phyloP scores from a whole-genome alignment of 2,329 filamentous ascomycete genomes.

The Aspergillus candidus region DNA sequence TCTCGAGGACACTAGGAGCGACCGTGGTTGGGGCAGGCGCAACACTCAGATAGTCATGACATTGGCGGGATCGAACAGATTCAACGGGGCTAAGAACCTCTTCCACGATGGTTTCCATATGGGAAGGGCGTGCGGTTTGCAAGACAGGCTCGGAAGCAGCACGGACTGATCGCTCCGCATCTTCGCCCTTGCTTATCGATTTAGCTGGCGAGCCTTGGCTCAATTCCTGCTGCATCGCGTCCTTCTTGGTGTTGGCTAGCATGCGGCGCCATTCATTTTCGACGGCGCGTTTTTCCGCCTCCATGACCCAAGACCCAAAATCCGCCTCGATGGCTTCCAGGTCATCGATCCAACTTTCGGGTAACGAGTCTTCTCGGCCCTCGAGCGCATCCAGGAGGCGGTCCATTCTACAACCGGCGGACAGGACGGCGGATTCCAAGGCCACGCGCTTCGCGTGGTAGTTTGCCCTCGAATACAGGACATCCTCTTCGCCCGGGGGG shows the following conservation, averaged over 20 bases:
- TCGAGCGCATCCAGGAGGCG: slow-evolving; percentile 82
- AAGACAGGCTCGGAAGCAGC: slow-evolving; percentile 1
- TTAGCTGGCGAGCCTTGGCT: background rate
- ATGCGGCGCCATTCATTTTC: slow-evolving; percentile 52
- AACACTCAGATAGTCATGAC: background rate
- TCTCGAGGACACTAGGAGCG: too few species aligned
- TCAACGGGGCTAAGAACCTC: slow-evolving; percentile 9
- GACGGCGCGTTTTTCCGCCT: slow-evolving; percentile 67
- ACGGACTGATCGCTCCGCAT: background rate
- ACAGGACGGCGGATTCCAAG: slow-evolving; percentile 63
- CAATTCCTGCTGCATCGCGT: background rate
- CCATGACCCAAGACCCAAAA: slow-evolving; percentile 74
- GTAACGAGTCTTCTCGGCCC: slow-evolving; percentile 74
- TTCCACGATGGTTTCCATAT: slow-evolving; percentile 21
- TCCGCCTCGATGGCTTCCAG: slow-evolving; percentile 73
- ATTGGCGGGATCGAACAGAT: background rate
- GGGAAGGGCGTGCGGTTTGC: slow-evolving; percentile 8
- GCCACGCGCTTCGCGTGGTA: slow-evolving; percentile 45
- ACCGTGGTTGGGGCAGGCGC: too few species aligned
- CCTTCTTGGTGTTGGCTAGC: slow-evolving; percentile 8
- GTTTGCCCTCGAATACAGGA: slow-evolving; percentile 27
- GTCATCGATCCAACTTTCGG: slow-evolving; percentile 78
- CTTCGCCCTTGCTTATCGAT: background rate
- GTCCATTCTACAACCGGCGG: slow-evolving; percentile 69
- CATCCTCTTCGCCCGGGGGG: slow-evolving; percentile 21